Evolutionary conservation across 2,329 filamentous ascomycete genomes (phyloP).

Genomic region (Podosphaera fusca): DNA sequence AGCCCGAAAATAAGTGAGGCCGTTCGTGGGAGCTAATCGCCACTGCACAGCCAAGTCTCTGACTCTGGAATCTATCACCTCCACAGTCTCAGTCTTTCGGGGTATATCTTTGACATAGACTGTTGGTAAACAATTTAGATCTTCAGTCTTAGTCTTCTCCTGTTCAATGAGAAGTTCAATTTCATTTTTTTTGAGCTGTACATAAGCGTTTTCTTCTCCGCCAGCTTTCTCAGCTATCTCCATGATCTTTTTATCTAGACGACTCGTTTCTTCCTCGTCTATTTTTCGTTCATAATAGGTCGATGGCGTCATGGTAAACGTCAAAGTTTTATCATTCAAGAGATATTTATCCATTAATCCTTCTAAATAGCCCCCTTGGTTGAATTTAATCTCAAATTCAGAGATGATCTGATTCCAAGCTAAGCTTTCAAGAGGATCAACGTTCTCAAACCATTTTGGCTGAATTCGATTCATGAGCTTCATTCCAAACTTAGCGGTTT

Average conservation of each 20-base stretch:
- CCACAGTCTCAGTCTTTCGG: conserved; percentile 39
- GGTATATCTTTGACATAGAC: conserved; percentile 79
- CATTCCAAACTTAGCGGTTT: conserved; percentile 88
- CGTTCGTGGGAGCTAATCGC: conserved; percentile 84
- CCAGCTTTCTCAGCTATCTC: conserved; percentile 46
- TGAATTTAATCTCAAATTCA: conserved; percentile 57
- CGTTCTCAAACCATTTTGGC: conserved; percentile 85
- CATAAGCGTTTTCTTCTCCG: conserved; percentile 45
- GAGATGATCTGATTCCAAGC: conserved; percentile 79
- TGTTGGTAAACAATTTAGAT: conserved; percentile 70
- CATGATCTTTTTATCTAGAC: conserved; percentile 52
- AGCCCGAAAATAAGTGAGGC: conserved; percentile 84
- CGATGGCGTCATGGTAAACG: conserved; percentile 85
- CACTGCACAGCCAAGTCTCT: conserved; percentile 55
- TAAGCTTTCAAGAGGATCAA: conserved; percentile 74
- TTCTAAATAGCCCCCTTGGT: conserved; percentile 61
- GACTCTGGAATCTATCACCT: conserved; percentile 39
- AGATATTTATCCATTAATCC: conserved; percentile 72
- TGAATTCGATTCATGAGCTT: conserved; percentile 71
- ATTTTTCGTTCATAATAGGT: conserved; percentile 51
- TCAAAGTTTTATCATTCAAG: conserved; percentile 64
- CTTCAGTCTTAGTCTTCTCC: conserved; percentile 60
- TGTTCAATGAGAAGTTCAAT: conserved; percentile 61
- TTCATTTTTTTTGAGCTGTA: conserved; percentile 55
- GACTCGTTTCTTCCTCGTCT: conserved; percentile 49